A percentile compares a stretch with the other conserved stretches of the same genome.
Evolutionary conservation across 176 grass and related monocot genomes (phyloP).

Genomic region (Rhynchospora pubera): DNA sequence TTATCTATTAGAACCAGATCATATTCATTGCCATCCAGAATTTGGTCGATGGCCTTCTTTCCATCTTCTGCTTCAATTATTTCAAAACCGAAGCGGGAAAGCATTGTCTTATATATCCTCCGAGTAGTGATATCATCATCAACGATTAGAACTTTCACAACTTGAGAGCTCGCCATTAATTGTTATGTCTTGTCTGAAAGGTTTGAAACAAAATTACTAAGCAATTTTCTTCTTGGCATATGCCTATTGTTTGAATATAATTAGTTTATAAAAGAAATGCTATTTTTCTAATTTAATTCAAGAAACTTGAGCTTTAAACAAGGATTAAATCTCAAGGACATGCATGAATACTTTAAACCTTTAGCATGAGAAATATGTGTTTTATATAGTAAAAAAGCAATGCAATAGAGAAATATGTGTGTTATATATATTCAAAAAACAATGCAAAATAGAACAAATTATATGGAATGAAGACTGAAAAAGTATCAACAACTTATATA

Average conservation of each 20-base stretch:
- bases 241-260: not conserved
- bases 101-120: not conserved
- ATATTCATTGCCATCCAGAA: not conserved
- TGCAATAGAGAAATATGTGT: not conserved
- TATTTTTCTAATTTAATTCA: not conserved
- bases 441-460: not conserved
- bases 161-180: not conserved
- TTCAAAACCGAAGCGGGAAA: not conserved
- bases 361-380: not conserved
- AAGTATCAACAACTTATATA: not conserved
- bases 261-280: not conserved
- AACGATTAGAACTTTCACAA: not conserved
- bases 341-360: not conserved
- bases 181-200: not conserved
- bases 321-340: not conserved
- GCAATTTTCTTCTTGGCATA: not conserved
- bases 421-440: too few relatives aligned
- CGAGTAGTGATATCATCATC: not conserved
- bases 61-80: conserved; percentile 2
- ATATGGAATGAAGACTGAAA: not conserved
- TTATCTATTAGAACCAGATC: conserved; percentile 2
- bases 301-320: not conserved
- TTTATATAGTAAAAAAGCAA: not conserved
- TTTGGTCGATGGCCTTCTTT: not conserved
- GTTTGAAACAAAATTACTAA: not conserved